Evolutionary conservation across 2,329 filamentous ascomycete genomes (phyloP).

Genomic region (Cadophora malorum): DNA sequence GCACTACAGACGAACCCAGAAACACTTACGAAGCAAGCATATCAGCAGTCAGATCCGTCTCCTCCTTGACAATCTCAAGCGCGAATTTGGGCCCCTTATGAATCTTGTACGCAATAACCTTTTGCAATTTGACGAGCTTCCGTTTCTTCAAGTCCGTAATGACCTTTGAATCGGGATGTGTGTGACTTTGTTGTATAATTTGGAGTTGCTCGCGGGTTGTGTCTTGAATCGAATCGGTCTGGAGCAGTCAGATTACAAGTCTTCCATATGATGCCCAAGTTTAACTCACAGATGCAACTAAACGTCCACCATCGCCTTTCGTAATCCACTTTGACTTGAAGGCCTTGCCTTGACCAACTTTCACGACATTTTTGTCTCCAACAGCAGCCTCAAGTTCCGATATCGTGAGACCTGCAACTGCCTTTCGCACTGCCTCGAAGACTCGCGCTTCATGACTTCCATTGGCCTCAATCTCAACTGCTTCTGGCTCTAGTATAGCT

Average conservation of each 20-base stretch:
- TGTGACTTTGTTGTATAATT: conserved; percentile 72
- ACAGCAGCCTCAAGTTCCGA: conserved; percentile 72
- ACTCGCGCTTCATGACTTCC: conserved; percentile 85
- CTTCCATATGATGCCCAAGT: neutral
- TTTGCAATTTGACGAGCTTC: conserved; percentile 84
- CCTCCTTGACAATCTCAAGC: conserved; percentile 86
- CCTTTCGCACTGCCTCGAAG: conserved; percentile 74
- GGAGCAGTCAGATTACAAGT: conserved; percentile 27
- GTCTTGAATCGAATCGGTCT: conserved; percentile 78
- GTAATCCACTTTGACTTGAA: conserved; percentile 81
- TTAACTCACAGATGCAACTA: conserved; percentile 57
- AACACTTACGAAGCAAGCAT: conserved; percentile 72
- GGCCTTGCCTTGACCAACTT: conserved; percentile 92
- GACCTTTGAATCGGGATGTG: conserved; percentile 75
- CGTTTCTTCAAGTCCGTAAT: conserved; percentile 87
- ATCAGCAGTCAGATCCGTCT: conserved; percentile 92
- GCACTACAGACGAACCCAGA: conserved; percentile 19
- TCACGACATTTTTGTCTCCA: conserved; percentile 75
- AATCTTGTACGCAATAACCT: conserved; percentile 84
- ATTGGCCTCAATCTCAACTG: conserved; percentile 72
- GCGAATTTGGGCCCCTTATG: conserved; percentile 88
- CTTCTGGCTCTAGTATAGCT: conserved; percentile 76
- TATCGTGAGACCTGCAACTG: conserved; percentile 82
- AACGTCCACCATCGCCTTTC: conserved; percentile 64
- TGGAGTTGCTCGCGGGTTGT: conserved; percentile 77